Conservation (phyloP, 805 yeast genomes). For the Candida ipomoeae region DNA sequence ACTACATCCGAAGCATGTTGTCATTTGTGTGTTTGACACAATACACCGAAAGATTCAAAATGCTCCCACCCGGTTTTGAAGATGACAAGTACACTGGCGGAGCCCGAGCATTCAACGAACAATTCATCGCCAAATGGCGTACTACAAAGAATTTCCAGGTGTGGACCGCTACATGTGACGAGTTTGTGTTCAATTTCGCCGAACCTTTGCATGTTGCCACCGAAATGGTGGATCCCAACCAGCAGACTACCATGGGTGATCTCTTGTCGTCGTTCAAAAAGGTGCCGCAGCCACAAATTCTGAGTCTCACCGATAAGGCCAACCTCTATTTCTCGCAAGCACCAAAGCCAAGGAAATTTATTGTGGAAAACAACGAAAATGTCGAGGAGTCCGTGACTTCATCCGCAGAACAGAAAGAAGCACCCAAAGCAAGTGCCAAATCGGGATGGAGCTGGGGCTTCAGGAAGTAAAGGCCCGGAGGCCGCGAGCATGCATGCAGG, state of each 20-base stretch:
- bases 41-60: slow-evolving; percentile 41
- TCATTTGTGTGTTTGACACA: slow-evolving; percentile 67
- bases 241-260: slow-evolving; percentile 14
- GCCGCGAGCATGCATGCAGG: slow-evolving; percentile 8
- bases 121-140: slow-evolving; percentile 34
- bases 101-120: slow-evolving; percentile 25
- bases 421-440: slow-evolving; percentile 5
- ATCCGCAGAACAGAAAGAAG: background rate
- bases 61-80: slow-evolving; percentile 41
- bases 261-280: slow-evolving; percentile 15
- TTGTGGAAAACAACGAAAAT: slow-evolving; percentile 1
- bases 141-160: slow-evolving; percentile 33
- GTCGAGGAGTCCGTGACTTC: background rate
- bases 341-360: slow-evolving; percentile 18
- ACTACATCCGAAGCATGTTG: slow-evolving; percentile 73
- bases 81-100: slow-evolving; percentile 24
- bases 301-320: slow-evolving; percentile 11
- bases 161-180: slow-evolving; percentile 41
- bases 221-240: slow-evolving; percentile 14
- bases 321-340: slow-evolving; percentile 13
- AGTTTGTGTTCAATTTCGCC: slow-evolving; percentile 41
- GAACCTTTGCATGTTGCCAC: slow-evolving; percentile 37
- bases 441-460: slow-evolving; percentile 17
- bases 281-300: slow-evolving; percentile 5
- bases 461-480: slow-evolving; percentile 7